Evolutionary conservation across 176 grass and related monocot genomes (phyloP).

Genomic region (Melocanna baccifera): DNA sequence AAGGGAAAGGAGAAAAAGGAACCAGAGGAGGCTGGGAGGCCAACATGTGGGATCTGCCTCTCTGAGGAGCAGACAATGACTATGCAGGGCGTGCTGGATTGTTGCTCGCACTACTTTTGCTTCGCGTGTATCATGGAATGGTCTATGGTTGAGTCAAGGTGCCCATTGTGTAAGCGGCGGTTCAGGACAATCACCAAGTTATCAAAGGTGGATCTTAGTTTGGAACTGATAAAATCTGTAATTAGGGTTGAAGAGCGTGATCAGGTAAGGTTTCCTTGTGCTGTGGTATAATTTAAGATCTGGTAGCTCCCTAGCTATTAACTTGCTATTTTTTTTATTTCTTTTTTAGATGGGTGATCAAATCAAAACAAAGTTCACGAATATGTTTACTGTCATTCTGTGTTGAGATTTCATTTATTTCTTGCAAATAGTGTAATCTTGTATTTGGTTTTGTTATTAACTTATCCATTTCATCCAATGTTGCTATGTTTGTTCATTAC

Average conservation of each 20-base stretch:
- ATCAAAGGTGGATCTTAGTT: conserved; percentile 53
- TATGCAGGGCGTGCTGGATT: conserved; percentile 70
- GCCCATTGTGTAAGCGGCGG: conserved; percentile 82
- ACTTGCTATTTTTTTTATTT: background rate
- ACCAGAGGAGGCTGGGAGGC: conserved; percentile 47
- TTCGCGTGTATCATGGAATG: conserved; percentile 86
- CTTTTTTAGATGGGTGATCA: background rate
- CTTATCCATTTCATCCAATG: background rate
- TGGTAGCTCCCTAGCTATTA: background rate
- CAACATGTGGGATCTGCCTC: conserved; percentile 79
- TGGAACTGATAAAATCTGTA: conserved; percentile 53
- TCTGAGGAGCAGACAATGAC: conserved; percentile 69
- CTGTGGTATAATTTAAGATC: conserved; percentile 10
- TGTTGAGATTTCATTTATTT: background rate
- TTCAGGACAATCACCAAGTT: conserved; percentile 88
- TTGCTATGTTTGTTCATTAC: background rate
- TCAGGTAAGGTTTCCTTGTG: conserved; percentile 59
- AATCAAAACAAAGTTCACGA: background rate
- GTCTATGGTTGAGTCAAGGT: conserved; percentile 90
- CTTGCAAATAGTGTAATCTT: conserved; percentile 1
- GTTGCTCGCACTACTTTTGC: conserved; percentile 94
- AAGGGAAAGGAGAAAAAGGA: conserved; percentile 70
- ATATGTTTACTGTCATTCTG: conserved; percentile 20
- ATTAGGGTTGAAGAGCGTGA: conserved; percentile 77
- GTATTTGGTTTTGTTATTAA: background rate